Percentiles rank a stretch among this genome's conserved stretches.
phyloP scores from a whole-genome alignment of 1,139 yeast species.

The Suhomyces atakaporum region DNA sequence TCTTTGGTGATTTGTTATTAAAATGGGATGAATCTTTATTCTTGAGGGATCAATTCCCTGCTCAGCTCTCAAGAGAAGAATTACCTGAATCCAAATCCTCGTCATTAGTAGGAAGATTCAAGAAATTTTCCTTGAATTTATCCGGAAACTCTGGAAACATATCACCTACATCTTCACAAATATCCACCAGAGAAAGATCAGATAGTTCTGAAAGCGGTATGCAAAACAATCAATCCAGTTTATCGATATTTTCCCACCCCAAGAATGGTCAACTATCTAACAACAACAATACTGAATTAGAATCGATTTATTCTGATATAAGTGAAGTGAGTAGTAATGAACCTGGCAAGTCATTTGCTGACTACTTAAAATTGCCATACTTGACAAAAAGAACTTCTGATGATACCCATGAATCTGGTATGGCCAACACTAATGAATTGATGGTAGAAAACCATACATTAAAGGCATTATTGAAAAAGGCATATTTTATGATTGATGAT shows the following conservation, averaged over 20 bases:
- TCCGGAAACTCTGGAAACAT: conserved; percentile 10
- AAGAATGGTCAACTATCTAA: conserved; percentile 4
- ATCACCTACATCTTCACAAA: conserved; percentile 12
- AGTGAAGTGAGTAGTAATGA: conserved; percentile 22
- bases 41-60: conserved; percentile 4
- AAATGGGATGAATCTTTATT: conserved; percentile 41
- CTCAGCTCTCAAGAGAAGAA: conserved; percentile 1
- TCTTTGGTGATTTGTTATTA: conserved; percentile 43
- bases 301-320: conserved; percentile 35
- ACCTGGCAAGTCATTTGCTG: conserved; percentile 23
- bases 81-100: conserved; percentile 8
- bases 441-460: conserved; percentile 29
- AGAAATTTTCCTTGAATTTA: conserved; percentile 18
- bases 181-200: conserved; percentile 14
- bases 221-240: conserved; percentile 20
- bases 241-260: conserved; percentile 23
- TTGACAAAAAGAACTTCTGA: conserved; percentile 13
- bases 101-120: conserved; percentile 19
- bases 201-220: conserved; percentile 15
- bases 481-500: conserved; percentile 25
- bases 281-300: conserved; percentile 24
- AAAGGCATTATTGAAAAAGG: conserved; percentile 28
- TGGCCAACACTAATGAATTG: conserved; percentile 14
- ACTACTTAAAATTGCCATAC: conserved; percentile 30
- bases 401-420: conserved; percentile 19